Evolutionary conservation across 495 filamentous ascomycete species (phyloP), one percentile per base, ranked within the genome.

Genomic region (Aspergillus avenaceus): DNA sequence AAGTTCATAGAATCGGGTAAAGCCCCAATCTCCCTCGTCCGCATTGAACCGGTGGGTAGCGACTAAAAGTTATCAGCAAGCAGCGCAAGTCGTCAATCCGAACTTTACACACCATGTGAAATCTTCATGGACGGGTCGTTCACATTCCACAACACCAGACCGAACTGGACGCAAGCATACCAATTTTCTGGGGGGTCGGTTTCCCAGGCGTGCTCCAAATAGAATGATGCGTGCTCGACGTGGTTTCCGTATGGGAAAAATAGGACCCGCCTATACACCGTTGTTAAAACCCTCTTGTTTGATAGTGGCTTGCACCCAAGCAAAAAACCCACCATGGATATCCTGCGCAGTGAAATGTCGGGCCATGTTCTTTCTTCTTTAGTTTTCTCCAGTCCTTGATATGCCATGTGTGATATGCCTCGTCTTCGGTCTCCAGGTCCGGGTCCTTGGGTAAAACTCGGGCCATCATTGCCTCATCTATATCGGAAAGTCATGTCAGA

Each of bases 21-120:
- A 99, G 1, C 93, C 93, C 93, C 93, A 99, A 58, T 99, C 93
- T n/a, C 88, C 88, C 70, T 99, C 93, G 18, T 97, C 92, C 32
- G 84, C 85, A 9, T 88, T 96, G 63, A 96, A 99, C 45, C 93
- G 85, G 60, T 99, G 93, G 49, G 90, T 89, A 37, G 80, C 80
- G 50, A 78, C 80, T 83, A 58, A 47, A 40, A 55, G 29, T 50
- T 47, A 41, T 65, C 37, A 67, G 59, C 26, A 48, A 29, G 49
- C 43, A 45, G 40, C 36, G 53, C 11, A 40, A 16, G 2, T 13
- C 12, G 5, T 23, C 25, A 45, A 23, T 24, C 13, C 23, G 27
- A 52, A 19, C 22, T n/a, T 18, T 36, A 28, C 67, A 50, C 75
- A 83, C 78, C 71, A 54, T 88, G 91, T 41, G 81, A 77, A 29